These are phyloP conservation scores for Wallacemonas sp. DNA, from an alignment of 208 protist species.

Conservation along the genomic window DNA sequence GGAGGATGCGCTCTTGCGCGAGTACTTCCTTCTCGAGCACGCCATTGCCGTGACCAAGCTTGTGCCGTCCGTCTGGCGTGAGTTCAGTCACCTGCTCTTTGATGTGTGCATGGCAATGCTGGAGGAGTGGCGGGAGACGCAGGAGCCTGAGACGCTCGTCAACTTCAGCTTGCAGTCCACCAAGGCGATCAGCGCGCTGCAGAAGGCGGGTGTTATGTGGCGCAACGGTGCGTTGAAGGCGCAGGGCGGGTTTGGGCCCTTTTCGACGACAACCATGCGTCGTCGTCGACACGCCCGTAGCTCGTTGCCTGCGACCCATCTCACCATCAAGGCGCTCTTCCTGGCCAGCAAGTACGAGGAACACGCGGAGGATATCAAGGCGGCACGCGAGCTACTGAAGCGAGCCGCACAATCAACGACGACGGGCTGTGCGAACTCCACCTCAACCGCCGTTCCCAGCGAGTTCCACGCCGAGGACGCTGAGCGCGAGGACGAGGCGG, in stretches of 20 bases:
- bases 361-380: conserved; percentile 20
- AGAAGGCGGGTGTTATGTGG: conserved; percentile 80
- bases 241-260: conserved; percentile 72
- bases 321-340: conserved; percentile 78
- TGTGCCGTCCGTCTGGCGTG: conserved; percentile 75
- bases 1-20: conserved; percentile 54
- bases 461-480: neutral
- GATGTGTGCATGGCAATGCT: conserved; percentile 87
- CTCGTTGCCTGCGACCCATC: conserved; percentile 62
- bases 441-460: too few relatives aligned
- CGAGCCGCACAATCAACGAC: neutral
- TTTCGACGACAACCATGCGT: conserved; percentile 46
- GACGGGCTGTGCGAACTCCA: too few relatives aligned
- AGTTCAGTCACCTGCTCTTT: conserved; percentile 86
- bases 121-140: conserved; percentile 67
- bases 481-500: conserved; percentile 4
- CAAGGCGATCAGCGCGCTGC: conserved; percentile 79
- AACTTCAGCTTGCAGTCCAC: conserved; percentile 80
- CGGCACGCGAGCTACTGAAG: conserved; percentile 10
- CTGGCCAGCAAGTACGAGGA: conserved; percentile 61
- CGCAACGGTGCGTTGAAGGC: conserved; percentile 41
- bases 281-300: conserved; percentile 69
- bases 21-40: conserved; percentile 87
- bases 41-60: conserved; percentile 49
- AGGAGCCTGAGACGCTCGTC: conserved; percentile 64